phyloP scores from a whole-genome alignment of 495 filamentous ascomycete species.

The Penicillium verhagenii region DNA sequence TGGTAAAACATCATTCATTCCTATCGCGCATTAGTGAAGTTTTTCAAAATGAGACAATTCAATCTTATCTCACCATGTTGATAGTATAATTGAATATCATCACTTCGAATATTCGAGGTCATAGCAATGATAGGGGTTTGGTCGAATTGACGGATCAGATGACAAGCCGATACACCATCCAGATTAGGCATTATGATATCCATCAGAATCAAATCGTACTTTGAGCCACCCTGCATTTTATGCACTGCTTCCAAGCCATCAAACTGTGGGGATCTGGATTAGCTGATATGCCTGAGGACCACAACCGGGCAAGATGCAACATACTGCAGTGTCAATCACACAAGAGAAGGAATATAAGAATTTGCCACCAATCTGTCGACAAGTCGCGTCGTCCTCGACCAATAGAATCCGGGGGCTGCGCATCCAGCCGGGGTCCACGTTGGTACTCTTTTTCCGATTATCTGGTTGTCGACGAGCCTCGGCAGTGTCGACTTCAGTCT shows the following conservation, averaged over 20 bases:
- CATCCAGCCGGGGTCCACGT: conserved; percentile 76
- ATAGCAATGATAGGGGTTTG: conserved; percentile 93
- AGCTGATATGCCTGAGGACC: background rate
- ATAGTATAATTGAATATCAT: conserved; percentile 97
- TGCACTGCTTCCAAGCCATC: conserved; percentile 92
- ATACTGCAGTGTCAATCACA: conserved; percentile 85
- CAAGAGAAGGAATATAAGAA: conserved; percentile 89
- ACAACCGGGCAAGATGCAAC: conserved; percentile 34
- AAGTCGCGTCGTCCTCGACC: conserved; percentile 94
- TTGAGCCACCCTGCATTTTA: conserved; percentile 78
- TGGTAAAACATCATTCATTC: conserved; percentile 98
- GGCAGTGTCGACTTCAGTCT: conserved; percentile 47
- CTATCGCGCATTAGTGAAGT: conserved; percentile 41
- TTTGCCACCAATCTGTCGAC: conserved; percentile 89
- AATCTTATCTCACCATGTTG: conserved; percentile 73
- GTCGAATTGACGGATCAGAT: conserved; percentile 88
- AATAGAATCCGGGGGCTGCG: conserved; percentile 82
- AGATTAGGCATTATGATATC: conserved; percentile 99
- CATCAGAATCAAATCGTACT: conserved; percentile 95
- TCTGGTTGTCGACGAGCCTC: conserved; percentile 52
- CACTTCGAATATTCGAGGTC: conserved; percentile 96
- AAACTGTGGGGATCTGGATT: conserved; percentile 50
- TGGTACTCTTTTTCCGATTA: conserved; percentile 64
- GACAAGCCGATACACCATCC: conserved; percentile 91
- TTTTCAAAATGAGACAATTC: background rate